Conservation (phyloP, 2,329 filamentous ascomycete species). For the Alternaria burnsii region DNA sequence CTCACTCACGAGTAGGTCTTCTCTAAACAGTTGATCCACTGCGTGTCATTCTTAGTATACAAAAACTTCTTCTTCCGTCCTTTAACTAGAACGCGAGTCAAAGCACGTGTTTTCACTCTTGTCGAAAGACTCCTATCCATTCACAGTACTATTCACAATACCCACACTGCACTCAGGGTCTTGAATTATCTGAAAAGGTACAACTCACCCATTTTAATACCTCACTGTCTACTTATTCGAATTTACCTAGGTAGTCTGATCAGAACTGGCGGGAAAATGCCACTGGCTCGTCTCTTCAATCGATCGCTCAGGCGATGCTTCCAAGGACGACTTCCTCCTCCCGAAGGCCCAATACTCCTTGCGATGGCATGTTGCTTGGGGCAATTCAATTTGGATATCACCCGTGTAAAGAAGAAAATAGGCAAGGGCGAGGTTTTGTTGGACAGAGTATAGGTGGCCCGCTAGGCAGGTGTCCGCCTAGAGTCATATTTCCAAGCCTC, state of each 20-base stretch:
- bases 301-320: not conserved
- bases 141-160: not conserved
- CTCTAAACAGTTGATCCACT: not conserved
- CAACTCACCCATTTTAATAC: not conserved
- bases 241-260: not conserved
- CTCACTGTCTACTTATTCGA: not conserved
- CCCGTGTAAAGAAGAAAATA: not conserved
- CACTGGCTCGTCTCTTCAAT: not conserved
- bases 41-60: not conserved
- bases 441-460: not conserved
- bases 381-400: not conserved
- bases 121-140: not conserved
- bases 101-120: not conserved
- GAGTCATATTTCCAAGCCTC: not conserved
- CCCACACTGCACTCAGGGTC: not conserved
- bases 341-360: not conserved
- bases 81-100: not conserved
- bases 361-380: not conserved
- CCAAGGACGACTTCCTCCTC: not conserved
- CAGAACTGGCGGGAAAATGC: not conserved
- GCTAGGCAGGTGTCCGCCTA: not conserved
- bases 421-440: not conserved
- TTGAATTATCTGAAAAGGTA: not conserved
- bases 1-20: not conserved
- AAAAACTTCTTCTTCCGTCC: not conserved